Evolutionary conservation across 208 protist genomes (phyloP).

Genomic region (Trypanosomatidae sp.): DNA sequence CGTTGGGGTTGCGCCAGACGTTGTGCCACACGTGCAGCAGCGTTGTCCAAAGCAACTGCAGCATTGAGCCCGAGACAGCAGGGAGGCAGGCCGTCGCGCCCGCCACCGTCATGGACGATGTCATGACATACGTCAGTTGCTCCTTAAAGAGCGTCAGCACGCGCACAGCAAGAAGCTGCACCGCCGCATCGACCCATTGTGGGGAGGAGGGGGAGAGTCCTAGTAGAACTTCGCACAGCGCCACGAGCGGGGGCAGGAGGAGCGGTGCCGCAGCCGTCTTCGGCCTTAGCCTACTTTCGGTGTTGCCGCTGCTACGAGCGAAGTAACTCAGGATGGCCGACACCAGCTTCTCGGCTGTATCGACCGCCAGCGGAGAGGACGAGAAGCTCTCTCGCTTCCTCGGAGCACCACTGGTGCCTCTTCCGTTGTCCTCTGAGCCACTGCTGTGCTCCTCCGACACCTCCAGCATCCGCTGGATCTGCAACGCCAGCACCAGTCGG

Average conservation of each 20-base stretch:
- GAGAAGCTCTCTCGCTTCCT: background rate
- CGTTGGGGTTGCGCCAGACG: constrained; percentile 50
- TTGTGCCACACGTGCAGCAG: constrained; percentile 67
- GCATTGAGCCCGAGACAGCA: constrained; percentile 12
- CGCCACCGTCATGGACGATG: background rate
- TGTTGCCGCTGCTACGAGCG: constrained; percentile 7
- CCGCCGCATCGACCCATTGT: constrained; percentile 52
- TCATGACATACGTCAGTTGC: constrained; percentile 17
- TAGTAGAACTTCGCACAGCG: constrained; percentile 48
- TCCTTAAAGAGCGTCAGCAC: constrained; percentile 46
- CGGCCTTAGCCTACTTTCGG: constrained; percentile 13
- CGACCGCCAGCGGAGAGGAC: constrained; percentile 7
- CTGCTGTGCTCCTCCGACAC: background rate
- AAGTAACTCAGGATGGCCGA: constrained; percentile 13
- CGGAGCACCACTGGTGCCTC: background rate
- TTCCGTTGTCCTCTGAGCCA: background rate
- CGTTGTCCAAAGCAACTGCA: constrained; percentile 48
- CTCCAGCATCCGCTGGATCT: constrained; percentile 22
- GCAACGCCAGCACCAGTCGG: constrained; percentile 49
- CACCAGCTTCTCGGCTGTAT: constrained; percentile 26
- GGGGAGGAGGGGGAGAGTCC: constrained; percentile 9
- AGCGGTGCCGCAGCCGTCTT: constrained; percentile 37
- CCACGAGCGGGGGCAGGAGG: constrained; percentile 57
- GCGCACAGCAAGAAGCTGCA: constrained; percentile 71
- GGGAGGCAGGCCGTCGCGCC: constrained; percentile 3